phyloP scores from a whole-genome alignment of 2,329 filamentous ascomycete species.

The Xylariaceae sp. region DNA sequence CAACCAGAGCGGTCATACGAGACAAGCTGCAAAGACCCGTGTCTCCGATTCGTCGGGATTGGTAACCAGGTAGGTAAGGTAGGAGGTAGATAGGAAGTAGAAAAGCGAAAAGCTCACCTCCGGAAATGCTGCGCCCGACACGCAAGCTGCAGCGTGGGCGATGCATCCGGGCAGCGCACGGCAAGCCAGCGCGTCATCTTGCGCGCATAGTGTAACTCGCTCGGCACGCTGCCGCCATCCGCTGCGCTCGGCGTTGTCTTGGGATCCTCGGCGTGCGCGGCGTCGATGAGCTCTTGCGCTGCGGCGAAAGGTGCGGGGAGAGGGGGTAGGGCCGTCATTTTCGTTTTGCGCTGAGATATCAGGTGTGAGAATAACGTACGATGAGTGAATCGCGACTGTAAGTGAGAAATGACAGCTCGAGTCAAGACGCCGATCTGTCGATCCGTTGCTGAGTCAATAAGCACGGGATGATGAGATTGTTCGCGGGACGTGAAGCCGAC shows the following conservation, averaged over 20 bases:
- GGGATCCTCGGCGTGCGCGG: conserved; percentile 64
- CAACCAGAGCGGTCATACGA: not conserved
- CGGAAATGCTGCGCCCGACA: conserved; percentile 81
- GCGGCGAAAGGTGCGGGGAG: conserved; percentile 40
- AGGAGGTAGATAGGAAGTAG: no score
- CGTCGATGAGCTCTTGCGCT: conserved; percentile 66
- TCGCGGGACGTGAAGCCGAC: not conserved
- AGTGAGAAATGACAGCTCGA: not conserved
- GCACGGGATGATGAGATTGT: not conserved
- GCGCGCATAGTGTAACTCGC: conserved; percentile 76
- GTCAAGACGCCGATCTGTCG: not conserved
- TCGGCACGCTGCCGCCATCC: conserved; percentile 45
- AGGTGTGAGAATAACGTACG: no score
- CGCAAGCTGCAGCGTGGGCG: conserved; percentile 64
- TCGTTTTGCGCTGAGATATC: not conserved
- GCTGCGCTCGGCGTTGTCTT: conserved; percentile 43
- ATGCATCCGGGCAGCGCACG: conserved; percentile 54
- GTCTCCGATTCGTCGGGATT: not conserved
- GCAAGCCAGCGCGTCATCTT: conserved; percentile 73
- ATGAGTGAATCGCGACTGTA: no score
- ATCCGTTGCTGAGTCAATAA: not conserved
- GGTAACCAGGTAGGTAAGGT: not conserved
- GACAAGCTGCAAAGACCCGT: not conserved
- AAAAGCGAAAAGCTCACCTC: conserved; percentile 39
- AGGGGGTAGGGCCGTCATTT: conserved; percentile 25